Base-by-base conservation (phyloP, 1,139 yeast genomes). In the Magnusiomyces suaveolens region DNA sequence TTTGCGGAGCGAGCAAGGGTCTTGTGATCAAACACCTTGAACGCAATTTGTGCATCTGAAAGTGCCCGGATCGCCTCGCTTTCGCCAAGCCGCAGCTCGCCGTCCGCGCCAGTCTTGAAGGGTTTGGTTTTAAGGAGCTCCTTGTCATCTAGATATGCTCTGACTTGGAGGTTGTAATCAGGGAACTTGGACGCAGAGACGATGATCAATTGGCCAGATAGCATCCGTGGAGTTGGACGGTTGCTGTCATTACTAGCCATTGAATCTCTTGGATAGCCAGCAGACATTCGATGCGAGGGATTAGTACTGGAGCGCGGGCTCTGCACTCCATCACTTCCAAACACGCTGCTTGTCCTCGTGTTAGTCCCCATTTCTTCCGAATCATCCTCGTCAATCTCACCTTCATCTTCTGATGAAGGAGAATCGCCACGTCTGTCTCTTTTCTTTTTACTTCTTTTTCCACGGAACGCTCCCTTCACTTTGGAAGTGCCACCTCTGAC, bases 1-100 rank as follows among this genome's bases (percentile, higher is more conserved):
- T 80, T 84, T 48, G 75, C 75, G 60, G 80, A 83, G 64, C 85
- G 82, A 47, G 95, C 92, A 62, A 90, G 78, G 2, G 81, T 78
- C 67, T 86, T 95, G 65, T 81, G 85, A 52, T 84, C 83, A 52
- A 80, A 75, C 18, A 87, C 78, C 44, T 75, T 73, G 63, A 90
- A 78, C 2, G 79, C 70, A 50, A 90, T 64, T 54, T 73, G 75
- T 2, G 84, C 83, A 20, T 78, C 82, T 1, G 82, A 69, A 6
- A 10, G 33, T 12, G 92, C 82, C 65, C 79, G 82, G 72, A 89
- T 87, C 3, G 83, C 76, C 58, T 78, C 74, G 25, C 82, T 75
- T 64, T 87, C 96, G 61, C 80, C 79, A 79, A 88, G 81, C 57
- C 71, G 74, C 56, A 76, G 76, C 14, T 78, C 79, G 52, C 73